Evolutionary conservation across 164 flowering plant species (phyloP).

Genomic region (Pachysandra terminalis): DNA sequence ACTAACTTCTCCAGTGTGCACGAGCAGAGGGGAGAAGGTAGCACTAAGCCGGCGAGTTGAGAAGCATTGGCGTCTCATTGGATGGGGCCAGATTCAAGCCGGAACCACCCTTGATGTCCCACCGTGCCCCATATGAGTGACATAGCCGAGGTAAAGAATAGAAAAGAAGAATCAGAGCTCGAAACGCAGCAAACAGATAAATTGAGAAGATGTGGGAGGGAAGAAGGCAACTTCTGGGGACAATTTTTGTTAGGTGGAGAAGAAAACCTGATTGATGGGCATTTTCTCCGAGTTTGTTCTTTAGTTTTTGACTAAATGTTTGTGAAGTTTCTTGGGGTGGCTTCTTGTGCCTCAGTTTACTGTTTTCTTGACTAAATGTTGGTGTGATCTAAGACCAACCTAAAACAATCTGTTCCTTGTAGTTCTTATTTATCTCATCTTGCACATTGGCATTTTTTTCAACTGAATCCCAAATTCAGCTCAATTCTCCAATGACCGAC

Average conservation of each 20-base stretch:
- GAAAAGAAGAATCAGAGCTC: not conserved
- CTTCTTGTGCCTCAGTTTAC: too few relatives aligned
- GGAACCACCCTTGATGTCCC: slow-evolving; percentile 60
- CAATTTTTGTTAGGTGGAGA: slow-evolving; percentile 52
- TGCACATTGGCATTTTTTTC: too few relatives aligned
- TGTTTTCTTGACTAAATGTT: too few relatives aligned
- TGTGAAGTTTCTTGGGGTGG: slow-evolving; percentile 10
- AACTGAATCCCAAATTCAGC: too few relatives aligned
- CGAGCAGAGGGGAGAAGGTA: slow-evolving; percentile 67
- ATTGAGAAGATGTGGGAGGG: slow-evolving; percentile 40
- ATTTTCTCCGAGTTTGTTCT: too few relatives aligned
- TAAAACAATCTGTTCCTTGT: too few relatives aligned
- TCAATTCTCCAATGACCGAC: too few relatives aligned
- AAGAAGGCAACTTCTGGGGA: slow-evolving; percentile 44
- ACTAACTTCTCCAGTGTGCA: slow-evolving; percentile 68
- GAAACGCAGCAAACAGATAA: not conserved
- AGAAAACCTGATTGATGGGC: slow-evolving; percentile 29
- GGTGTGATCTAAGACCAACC: too few relatives aligned
- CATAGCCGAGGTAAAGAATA: not conserved
- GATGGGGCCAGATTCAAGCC: slow-evolving; percentile 78
- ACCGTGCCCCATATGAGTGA: slow-evolving; percentile 36
- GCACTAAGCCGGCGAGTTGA: slow-evolving; percentile 65
- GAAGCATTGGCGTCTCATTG: slow-evolving; percentile 74
- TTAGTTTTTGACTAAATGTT: too few relatives aligned
- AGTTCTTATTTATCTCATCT: too few relatives aligned